Evolutionary conservation across 208 protist species (phyloP).

Genomic region (Trypanosoma theileri): DNA sequence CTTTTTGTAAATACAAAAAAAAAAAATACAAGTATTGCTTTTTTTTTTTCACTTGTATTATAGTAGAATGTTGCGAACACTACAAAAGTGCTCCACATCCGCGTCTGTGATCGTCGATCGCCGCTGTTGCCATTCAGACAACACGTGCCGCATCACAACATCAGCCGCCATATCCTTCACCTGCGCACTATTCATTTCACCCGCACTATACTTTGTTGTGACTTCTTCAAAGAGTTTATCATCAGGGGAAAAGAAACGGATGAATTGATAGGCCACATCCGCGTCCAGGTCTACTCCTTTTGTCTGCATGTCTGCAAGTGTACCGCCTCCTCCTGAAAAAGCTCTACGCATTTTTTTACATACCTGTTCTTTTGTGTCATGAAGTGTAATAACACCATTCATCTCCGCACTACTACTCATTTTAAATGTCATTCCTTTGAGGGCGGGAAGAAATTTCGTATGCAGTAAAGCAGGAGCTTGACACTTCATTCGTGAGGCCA

Average conservation of each 20-base stretch:
- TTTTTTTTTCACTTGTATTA: constrained; percentile 22
- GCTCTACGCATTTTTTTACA: constrained; percentile 95
- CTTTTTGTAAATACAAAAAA: not conserved
- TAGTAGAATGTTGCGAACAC: constrained; percentile 76
- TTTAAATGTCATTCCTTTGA: constrained; percentile 96
- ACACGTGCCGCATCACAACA: constrained; percentile 58
- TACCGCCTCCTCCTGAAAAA: constrained; percentile 96
- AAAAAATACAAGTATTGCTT: not conserved
- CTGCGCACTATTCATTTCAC: constrained; percentile 73
- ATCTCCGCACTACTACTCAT: constrained; percentile 94
- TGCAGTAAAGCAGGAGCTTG: constrained; percentile 96
- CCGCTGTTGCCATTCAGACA: constrained; percentile 62
- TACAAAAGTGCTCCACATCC: constrained; percentile 62
- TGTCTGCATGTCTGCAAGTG: constrained; percentile 94
- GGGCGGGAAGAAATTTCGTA: constrained; percentile 97
- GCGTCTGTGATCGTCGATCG: constrained; percentile 70
- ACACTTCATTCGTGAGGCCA: constrained; percentile 90
- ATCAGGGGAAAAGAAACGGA: constrained; percentile 96
- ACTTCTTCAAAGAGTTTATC: constrained; percentile 92
- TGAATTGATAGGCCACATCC: constrained; percentile 97
- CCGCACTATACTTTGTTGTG: constrained; percentile 51
- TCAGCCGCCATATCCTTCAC: constrained; percentile 81
- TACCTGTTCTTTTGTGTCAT: constrained; percentile 94
- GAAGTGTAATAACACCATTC: constrained; percentile 95
- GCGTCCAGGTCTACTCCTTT: constrained; percentile 92